A percentile compares a stretch with the other conserved stretches of the same genome.
Evolutionary conservation across 2,329 filamentous ascomycete species (phyloP).

Genomic region (Trichophyton mentagrophytes): DNA sequence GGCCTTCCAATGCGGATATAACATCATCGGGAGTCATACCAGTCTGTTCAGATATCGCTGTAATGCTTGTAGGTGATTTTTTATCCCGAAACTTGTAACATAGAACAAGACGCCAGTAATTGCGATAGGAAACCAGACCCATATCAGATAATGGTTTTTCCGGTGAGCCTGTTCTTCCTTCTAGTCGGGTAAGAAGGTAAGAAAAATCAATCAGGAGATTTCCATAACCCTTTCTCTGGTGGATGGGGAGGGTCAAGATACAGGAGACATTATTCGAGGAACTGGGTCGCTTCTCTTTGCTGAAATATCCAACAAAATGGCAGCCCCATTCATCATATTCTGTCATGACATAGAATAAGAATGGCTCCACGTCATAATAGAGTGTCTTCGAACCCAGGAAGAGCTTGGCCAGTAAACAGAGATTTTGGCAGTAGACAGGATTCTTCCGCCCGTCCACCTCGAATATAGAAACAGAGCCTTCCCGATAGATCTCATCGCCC

Average conservation of each 20-base stretch:
- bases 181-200: conserved; percentile 84
- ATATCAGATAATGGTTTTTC: conserved; percentile 97
- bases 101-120: conserved; percentile 86
- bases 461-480: conserved; percentile 87
- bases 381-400: conserved; percentile 97
- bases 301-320: conserved; percentile 98
- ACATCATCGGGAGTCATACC: conserved; percentile 96
- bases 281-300: conserved; percentile 90
- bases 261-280: conserved; percentile 97
- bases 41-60: conserved; percentile 60
- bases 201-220: conserved; percentile 97
- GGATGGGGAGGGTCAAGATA: conserved; percentile 88
- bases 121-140: conserved; percentile 91
- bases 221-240: conserved; percentile 93
- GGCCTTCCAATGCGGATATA: conserved; percentile 78
- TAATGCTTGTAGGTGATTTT: conserved; percentile 43
- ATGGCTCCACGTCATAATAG: conserved; percentile 99
- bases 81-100: conserved; percentile 68
- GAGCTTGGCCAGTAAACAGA: conserved; percentile 88
- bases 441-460: conserved; percentile 93
- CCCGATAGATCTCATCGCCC: conserved; percentile 94
- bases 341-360: conserved; percentile 97
- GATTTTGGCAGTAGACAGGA: conserved; percentile 89
- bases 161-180: conserved; percentile 86
- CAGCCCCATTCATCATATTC: conserved; percentile 76